Conservation (phyloP, 352 stramenopile species). For the Phytopythium sindhum region DNA sequence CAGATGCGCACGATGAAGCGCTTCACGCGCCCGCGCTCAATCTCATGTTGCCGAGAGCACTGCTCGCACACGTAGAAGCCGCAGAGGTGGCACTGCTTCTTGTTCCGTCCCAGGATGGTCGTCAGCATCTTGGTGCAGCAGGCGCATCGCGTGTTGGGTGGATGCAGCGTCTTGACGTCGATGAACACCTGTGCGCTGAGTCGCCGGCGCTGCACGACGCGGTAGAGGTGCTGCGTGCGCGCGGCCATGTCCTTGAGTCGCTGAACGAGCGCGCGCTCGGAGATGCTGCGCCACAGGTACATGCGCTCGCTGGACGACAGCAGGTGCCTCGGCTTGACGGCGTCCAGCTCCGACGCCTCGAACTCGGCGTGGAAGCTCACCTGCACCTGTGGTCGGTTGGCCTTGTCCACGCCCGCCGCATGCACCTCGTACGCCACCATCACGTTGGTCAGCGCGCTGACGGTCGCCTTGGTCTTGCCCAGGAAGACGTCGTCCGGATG, state of each 20-base stretch:
- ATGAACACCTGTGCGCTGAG: background rate
- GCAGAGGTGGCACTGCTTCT: slow-evolving; percentile 55
- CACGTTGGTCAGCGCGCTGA: slow-evolving; percentile 16
- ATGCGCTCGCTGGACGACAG: too few relatives aligned
- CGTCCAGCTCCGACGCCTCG: slow-evolving; percentile 13
- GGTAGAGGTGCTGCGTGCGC: background rate
- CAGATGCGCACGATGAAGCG: slow-evolving; percentile 39
- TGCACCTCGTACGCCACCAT: slow-evolving; percentile 31
- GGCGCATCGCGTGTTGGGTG: background rate
- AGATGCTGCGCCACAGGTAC: background rate
- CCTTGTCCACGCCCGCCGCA: background rate
- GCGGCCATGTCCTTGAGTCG: background rate
- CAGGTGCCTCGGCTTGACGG: background rate
- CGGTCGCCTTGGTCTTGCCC: too few relatives aligned
- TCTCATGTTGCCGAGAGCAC: slow-evolving; percentile 35
- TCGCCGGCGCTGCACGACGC: background rate
- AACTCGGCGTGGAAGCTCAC: slow-evolving; percentile 39
- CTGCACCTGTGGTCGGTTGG: slow-evolving; percentile 13
- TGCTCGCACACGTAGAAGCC: slow-evolving; percentile 53
- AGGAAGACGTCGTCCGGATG: slow-evolving; percentile 39
- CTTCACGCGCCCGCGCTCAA: slow-evolving; percentile 19
- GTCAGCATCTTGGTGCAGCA: slow-evolving; percentile 23
- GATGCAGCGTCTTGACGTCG: background rate
- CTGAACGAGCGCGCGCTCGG: background rate
- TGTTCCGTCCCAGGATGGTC: slow-evolving; percentile 14